Evolutionary conservation across 2,329 filamentous ascomycete genomes (phyloP), one percentile per base, ranked within the genome.

Genomic region (Pseudogymnoascus sp.): DNA sequence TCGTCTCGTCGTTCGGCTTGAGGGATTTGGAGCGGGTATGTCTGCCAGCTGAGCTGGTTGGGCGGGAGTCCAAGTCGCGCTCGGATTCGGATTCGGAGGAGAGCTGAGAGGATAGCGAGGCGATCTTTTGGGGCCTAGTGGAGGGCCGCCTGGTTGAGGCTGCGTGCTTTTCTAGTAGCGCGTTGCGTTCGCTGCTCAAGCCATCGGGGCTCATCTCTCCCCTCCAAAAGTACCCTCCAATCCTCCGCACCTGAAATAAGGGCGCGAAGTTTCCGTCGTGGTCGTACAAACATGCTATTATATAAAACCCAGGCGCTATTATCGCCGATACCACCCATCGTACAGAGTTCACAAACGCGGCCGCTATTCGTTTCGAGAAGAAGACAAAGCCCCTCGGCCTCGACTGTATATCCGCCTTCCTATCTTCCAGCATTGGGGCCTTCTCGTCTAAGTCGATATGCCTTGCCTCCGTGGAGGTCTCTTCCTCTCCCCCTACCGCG

Each of bases 241-340:
- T 79, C 71, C 83, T 88, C 72, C 84, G 83, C 48, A 95, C 77
- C 65, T 91, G 92, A 60, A 86, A 78, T 65, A 95, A 77, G n/a
- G 91, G 85, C 62, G 91, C 89, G 74, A 96, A 96, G 61, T 81
- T 81, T 61, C 92, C 92, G 65, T 90, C 79, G 54, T 92, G 87
- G 72, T 96, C 88, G 77, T 90, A 93, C 71, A 98, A 89, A 73
- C 85, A 92, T 68, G 90, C 88, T 66, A 93, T 85, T 64, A 96
- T 77, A 76, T 93, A 97, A 61, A 92, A 84, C 16, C 88, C 90
- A 1, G 93, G 93, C 21, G 89, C 87, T 25, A 89, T 84, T 66
- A 98, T 78, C 13, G 90, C 90, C 61, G 89, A 88, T 63, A 96
- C 77, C 57, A 97, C 81, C 78, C 90, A 90, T 69, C 87, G 86